These are phyloP conservation scores for Cucurbitaria berberidis DNA, from an alignment of 2,329 filamentous ascomycete genomes.

Conservation along the genomic window DNA sequence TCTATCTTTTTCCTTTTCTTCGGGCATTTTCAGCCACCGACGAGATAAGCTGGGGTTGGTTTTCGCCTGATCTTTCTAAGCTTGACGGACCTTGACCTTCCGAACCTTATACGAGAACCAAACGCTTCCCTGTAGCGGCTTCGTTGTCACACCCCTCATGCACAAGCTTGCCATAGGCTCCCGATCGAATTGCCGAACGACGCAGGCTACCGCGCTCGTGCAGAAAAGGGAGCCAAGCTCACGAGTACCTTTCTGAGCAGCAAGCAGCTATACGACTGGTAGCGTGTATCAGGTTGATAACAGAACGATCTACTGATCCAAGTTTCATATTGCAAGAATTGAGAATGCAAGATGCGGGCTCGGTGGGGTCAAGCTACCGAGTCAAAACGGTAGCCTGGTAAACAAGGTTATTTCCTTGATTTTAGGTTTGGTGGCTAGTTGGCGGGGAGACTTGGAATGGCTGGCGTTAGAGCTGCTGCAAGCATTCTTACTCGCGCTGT, in stretches of 20 bases:
- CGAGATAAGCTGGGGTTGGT: no score
- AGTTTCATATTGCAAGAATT: background rate
- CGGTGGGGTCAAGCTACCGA: background rate
- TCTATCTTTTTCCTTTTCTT: background rate
- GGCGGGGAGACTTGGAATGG: background rate
- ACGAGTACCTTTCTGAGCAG: constrained; percentile 22
- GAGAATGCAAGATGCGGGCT: background rate
- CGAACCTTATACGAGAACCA: background rate
- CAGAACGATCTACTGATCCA: constrained; percentile 17
- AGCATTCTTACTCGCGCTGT: background rate
- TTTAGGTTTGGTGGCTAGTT: background rate
- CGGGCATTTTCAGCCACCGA: no score
- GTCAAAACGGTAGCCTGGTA: background rate
- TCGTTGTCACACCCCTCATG: constrained; percentile 25
- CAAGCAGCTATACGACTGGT: constrained; percentile 24
- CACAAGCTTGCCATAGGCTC: constrained; percentile 11
- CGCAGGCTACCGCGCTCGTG: constrained; percentile 10
- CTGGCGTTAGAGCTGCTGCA: background rate
- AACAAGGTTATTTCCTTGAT: background rate
- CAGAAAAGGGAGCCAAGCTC: constrained; percentile 21
- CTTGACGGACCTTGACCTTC: background rate
- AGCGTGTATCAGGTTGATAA: constrained; percentile 23
- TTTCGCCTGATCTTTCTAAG: no score
- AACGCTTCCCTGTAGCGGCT: constrained; percentile 11
- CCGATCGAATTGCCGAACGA: constrained; percentile 16